These are phyloP conservation scores for Trametes coccinea DNA, from an alignment of 768 basidiomycete species.

Conservation along the genomic window DNA sequence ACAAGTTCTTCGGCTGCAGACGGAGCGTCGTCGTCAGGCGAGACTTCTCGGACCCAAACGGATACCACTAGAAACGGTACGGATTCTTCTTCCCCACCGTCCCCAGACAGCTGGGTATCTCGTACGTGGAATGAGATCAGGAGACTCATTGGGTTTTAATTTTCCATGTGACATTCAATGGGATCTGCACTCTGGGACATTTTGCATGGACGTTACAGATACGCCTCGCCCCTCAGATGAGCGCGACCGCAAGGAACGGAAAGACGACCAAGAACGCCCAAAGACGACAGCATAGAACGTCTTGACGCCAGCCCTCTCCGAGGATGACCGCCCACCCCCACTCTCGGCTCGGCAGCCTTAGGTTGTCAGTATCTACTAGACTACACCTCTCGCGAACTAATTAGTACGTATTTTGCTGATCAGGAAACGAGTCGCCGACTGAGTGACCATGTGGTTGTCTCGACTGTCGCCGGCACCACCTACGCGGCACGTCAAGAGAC, in stretches of 20 bases:
- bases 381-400: conserved; percentile 24
- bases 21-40: conserved; percentile 25
- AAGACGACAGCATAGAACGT: conserved; percentile 46
- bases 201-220: conserved; percentile 15
- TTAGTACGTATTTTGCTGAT: conserved; percentile 23
- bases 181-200: conserved; percentile 6
- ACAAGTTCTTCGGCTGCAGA: conserved; percentile 26
- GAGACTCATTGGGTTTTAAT: conserved; percentile 70
- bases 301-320: conserved; percentile 2
- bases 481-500: conserved; percentile 2
- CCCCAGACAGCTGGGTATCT: conserved; percentile 68
- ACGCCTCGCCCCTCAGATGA: conserved; percentile 26
- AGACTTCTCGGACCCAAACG: conserved; percentile 27
- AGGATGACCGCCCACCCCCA: conserved; percentile 4
- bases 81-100: conserved; percentile 62
- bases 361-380: conserved; percentile 20
- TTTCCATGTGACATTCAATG: conserved; percentile 51
- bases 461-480: conserved; percentile 3
- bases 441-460: conserved; percentile 15
- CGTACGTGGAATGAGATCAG: conserved; percentile 67
- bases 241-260: conserved; percentile 35
- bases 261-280: conserved; percentile 40
- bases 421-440: conserved; percentile 8
- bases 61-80: conserved; percentile 65
- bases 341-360: background rate